Evolutionary conservation across 352 stramenopile genomes (phyloP).

Genomic region (Pythium oligandrum): DNA sequence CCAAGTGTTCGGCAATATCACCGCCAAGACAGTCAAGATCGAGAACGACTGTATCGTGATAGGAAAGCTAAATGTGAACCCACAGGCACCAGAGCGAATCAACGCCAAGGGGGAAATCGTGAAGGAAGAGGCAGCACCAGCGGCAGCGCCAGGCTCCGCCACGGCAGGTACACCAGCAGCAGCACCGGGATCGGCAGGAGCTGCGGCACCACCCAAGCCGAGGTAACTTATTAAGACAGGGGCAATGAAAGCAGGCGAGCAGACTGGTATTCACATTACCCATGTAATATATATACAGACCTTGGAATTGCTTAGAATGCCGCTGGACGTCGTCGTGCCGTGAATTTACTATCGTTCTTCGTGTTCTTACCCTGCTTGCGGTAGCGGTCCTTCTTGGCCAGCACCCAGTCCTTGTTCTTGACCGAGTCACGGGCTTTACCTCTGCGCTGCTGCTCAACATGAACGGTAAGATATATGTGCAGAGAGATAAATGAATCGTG

Average conservation of each 20-base stretch:
- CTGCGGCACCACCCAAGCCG: constrained; percentile 8
- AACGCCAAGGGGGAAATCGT: constrained; percentile 80
- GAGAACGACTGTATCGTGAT: constrained; percentile 85
- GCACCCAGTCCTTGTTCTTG: constrained; percentile 93
- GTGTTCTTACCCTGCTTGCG: constrained; percentile 97
- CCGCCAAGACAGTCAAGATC: constrained; percentile 86
- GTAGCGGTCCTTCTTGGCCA: constrained; percentile 98
- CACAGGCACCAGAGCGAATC: constrained; percentile 76
- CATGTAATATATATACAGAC: constrained; percentile 57
- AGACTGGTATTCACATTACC: constrained; percentile 16
- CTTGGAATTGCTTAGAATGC: constrained; percentile 86
- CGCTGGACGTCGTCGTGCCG: constrained; percentile 91
- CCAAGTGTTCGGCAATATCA: constrained; percentile 87
- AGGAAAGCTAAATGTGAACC: constrained; percentile 84
- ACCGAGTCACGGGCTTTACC: constrained; percentile 46
- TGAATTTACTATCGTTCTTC: constrained; percentile 98
- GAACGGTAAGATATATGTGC: too few species aligned
- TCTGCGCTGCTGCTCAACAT: constrained; percentile 32
- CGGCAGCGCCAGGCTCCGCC: too few species aligned
- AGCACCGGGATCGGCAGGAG: neutral
- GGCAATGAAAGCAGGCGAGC: constrained; percentile 1
- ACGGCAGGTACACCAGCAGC: too few species aligned
- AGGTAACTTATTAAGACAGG: constrained; percentile 15
- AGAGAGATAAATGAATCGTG: too few species aligned
- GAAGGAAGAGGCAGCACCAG: constrained; percentile 30